phyloP scores from a whole-genome alignment of 2,329 filamentous ascomycete species.

The Grosmannia huntii region DNA sequence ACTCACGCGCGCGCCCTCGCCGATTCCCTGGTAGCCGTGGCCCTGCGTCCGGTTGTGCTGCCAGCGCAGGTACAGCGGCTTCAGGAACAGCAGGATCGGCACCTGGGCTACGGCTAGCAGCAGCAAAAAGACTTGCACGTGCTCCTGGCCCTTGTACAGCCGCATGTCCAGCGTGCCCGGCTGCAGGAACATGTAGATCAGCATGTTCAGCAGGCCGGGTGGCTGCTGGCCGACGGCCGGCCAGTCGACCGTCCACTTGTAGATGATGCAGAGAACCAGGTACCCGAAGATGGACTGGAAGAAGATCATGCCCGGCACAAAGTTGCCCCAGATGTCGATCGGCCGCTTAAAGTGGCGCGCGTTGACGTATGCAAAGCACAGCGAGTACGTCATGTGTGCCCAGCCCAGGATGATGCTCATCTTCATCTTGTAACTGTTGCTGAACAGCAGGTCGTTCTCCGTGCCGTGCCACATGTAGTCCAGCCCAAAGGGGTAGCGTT shows the following conservation, averaged over 20 bases:
- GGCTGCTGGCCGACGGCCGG: conserved; percentile 49
- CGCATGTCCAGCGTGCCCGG: conserved; percentile 62
- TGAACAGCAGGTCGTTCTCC: conserved; percentile 89
- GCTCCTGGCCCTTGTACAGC: conserved; percentile 66
- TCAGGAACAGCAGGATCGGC: conserved; percentile 81
- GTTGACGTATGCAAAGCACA: conserved; percentile 87
- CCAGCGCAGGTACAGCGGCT: conserved; percentile 88
- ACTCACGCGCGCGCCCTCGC: conserved; percentile 76
- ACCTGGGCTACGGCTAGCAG: conserved; percentile 78
- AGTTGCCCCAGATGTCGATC: conserved; percentile 95
- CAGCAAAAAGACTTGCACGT: conserved; percentile 65
- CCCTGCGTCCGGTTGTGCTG: conserved; percentile 85
- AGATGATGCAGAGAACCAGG: conserved; percentile 83
- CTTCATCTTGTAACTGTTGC: conserved; percentile 99
- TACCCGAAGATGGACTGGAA: conserved; percentile 99
- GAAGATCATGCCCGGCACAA: conserved; percentile 96
- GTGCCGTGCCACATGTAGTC: conserved; percentile 96
- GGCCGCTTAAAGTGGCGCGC: conserved; percentile 88
- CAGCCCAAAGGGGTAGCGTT: conserved; percentile 89
- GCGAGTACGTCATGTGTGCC: conserved; percentile 97
- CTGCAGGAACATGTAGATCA: conserved; percentile 98
- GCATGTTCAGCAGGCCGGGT: conserved; percentile 90
- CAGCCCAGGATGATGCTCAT: conserved; percentile 95
- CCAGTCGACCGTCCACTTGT: conserved; percentile 97
- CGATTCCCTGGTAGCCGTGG: conserved; percentile 83